Conservation (phyloP, 2,329 filamentous ascomycete species). For the Podosphaera xanthii region DNA sequence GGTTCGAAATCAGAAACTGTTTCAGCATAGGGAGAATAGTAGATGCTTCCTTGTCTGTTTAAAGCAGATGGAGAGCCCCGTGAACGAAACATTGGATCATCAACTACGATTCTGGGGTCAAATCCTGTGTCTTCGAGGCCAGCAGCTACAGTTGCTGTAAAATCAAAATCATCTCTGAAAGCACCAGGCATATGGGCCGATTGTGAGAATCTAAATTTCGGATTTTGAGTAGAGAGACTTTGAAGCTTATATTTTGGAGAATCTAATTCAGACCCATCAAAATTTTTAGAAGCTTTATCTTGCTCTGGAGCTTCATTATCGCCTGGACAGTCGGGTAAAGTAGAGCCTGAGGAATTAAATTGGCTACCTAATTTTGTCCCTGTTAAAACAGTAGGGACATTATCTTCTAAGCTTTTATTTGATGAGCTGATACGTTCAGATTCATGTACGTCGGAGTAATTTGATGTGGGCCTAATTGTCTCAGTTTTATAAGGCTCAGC, state of each 20-base stretch:
- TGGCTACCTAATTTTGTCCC: too few relatives aligned
- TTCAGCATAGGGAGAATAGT: slow-evolving; percentile 27
- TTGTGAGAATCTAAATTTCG: slow-evolving; percentile 24
- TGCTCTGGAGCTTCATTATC: too few relatives aligned
- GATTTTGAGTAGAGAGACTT: slow-evolving; percentile 7
- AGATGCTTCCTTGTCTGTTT: slow-evolving; percentile 23
- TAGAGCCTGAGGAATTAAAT: too few relatives aligned
- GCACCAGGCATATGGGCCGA: slow-evolving; percentile 34
- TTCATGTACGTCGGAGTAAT: slow-evolving; percentile 15
- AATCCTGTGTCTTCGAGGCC: slow-evolving; percentile 48
- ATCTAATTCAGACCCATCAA: too few relatives aligned
- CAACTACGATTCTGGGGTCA: slow-evolving; percentile 44
- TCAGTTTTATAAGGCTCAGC: slow-evolving; percentile 11
- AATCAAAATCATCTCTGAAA: slow-evolving; percentile 45
- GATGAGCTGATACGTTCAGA: slow-evolving; percentile 2
- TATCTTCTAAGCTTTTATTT: slow-evolving; percentile 24
- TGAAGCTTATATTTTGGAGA: too few relatives aligned
- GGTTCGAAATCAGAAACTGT: slow-evolving; percentile 22
- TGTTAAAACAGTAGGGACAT: slow-evolving; percentile 25
- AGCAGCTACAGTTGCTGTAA: slow-evolving; percentile 46
- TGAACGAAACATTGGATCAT: slow-evolving; percentile 38
- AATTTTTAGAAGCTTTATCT: too few relatives aligned
- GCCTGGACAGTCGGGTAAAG: too few relatives aligned
- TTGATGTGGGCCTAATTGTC: too few relatives aligned
- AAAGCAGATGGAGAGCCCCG: slow-evolving; percentile 41